A percentile compares a stretch with the other conserved stretches of the same genome.
Conservation (phyloP, 2,329 filamentous ascomycete genomes). For the Paraconiothyrium brasiliense region DNA sequence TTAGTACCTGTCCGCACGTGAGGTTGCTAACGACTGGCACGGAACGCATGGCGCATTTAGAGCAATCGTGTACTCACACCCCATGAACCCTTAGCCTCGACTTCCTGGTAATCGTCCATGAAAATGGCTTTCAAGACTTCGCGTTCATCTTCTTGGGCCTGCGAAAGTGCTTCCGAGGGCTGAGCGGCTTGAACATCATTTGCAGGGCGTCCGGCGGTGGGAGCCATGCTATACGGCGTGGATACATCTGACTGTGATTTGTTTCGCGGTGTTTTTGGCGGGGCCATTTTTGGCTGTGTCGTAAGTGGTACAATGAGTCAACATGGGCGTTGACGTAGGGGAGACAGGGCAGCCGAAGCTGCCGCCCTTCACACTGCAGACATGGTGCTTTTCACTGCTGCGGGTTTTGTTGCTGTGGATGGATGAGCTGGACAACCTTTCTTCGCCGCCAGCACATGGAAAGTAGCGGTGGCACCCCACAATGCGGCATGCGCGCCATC, state of each 20-base stretch:
- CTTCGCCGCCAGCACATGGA: slow-evolving; percentile 20
- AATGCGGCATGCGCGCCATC: slow-evolving; percentile 11
- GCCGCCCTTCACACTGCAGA: slow-evolving; percentile 55
- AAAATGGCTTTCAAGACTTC: slow-evolving; percentile 88
- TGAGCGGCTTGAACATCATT: slow-evolving; percentile 42
- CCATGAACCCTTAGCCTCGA: slow-evolving; percentile 80
- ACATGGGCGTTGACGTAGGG: slow-evolving; percentile 41
- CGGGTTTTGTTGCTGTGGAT: slow-evolving; percentile 14
- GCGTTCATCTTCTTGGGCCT: slow-evolving; percentile 88
- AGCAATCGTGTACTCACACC: slow-evolving; percentile 67
- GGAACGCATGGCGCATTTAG: not conserved
- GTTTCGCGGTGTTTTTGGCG: slow-evolving; percentile 56
- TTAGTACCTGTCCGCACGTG: slow-evolving; percentile 4
- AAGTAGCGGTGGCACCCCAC: slow-evolving; percentile 23
- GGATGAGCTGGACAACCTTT: slow-evolving; percentile 25
- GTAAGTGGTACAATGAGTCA: slow-evolving; percentile 45
- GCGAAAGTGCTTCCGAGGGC: slow-evolving; percentile 72
- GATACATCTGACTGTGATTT: slow-evolving; percentile 48
- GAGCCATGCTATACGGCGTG: slow-evolving; percentile 37
- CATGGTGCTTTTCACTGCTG: slow-evolving; percentile 35
- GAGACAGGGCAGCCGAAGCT: slow-evolving; percentile 58
- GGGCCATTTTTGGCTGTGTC: slow-evolving; percentile 56
- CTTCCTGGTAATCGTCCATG: slow-evolving; percentile 83
- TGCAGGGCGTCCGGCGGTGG: slow-evolving; percentile 34
- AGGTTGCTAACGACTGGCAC: not conserved